Percentiles rank a stretch among this genome's conserved stretches.
phyloP scores from a whole-genome alignment of 495 filamentous ascomycete genomes.

The Parmelia sp. region DNA sequence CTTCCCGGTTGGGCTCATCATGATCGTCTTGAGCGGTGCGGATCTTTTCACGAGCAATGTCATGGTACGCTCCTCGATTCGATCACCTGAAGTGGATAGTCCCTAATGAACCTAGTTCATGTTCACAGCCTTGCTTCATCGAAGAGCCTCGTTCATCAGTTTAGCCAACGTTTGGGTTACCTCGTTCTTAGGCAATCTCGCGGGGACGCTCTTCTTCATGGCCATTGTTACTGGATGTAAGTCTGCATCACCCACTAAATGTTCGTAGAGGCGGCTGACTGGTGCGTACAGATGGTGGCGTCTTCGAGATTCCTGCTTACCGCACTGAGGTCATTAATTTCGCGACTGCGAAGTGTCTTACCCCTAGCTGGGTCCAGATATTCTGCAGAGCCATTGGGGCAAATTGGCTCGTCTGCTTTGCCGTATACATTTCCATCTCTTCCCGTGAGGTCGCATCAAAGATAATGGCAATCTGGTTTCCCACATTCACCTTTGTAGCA shows the following conservation, averaged over 20 bases:
- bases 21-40: constrained; percentile 53
- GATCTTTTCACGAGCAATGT: constrained; percentile 51
- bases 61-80: constrained; percentile 38
- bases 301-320: constrained; percentile 49
- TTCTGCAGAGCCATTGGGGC: constrained; percentile 56
- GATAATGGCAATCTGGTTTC: constrained; percentile 58
- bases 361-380: constrained; percentile 51
- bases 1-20: constrained; percentile 53
- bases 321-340: constrained; percentile 43
- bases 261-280: neutral
- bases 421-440: constrained; percentile 50
- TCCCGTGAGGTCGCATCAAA: constrained; percentile 52
- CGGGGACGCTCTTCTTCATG: constrained; percentile 53
- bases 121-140: constrained; percentile 48
- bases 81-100: neutral
- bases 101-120: constrained; percentile 38
- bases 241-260: neutral
- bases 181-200: constrained; percentile 55
- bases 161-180: constrained; percentile 51
- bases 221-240: constrained; percentile 49
- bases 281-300: constrained; percentile 43
- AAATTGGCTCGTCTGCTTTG: constrained; percentile 60
- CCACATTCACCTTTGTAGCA: constrained; percentile 54
- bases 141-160: constrained; percentile 42
- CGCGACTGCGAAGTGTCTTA: constrained; percentile 51